These are phyloP conservation scores for Trichoderma citrinoviride DNA, from an alignment of 2,329 filamentous ascomycete species.

Conservation along the genomic window DNA sequence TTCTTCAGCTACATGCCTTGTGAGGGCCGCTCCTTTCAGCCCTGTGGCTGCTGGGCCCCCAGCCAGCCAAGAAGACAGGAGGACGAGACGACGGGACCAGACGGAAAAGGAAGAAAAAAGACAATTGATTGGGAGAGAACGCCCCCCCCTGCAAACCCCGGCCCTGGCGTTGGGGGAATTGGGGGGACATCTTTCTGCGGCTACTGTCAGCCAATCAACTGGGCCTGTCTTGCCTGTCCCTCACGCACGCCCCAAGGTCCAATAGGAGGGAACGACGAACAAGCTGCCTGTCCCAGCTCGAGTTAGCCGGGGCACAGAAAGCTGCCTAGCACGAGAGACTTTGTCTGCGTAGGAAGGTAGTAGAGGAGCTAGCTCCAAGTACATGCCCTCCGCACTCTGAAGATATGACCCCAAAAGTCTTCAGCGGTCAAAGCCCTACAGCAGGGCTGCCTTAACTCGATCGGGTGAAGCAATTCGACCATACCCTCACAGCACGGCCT, in stretches of 20 bases:
- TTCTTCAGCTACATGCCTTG: neutral
- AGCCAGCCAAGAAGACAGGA: neutral
- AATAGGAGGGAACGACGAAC: neutral
- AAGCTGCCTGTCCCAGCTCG: neutral
- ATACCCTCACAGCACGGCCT: neutral
- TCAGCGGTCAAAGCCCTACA: slow-evolving; percentile 11
- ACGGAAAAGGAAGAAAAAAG: neutral
- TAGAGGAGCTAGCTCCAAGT: neutral
- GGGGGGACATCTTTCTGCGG: neutral
- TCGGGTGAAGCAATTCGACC: neutral
- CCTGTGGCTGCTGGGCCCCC: slow-evolving; percentile 9
- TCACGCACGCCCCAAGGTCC: slow-evolving; percentile 12
- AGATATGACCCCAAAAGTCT: neutral
- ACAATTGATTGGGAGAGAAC: neutral
- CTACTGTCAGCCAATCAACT: neutral
- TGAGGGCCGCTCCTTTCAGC: slow-evolving; percentile 2
- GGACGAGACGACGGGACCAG: neutral
- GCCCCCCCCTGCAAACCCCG: neutral
- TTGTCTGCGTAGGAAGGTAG: no score
- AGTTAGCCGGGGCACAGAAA: neutral
- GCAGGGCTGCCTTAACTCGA: slow-evolving; percentile 18
- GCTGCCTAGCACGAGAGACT: neutral
- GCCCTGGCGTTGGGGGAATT: neutral
- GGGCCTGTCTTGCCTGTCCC: neutral
- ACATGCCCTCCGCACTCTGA: neutral